Conservation (phyloP, 768 basidiomycete genomes). For the Suillus weaverae region DNA sequence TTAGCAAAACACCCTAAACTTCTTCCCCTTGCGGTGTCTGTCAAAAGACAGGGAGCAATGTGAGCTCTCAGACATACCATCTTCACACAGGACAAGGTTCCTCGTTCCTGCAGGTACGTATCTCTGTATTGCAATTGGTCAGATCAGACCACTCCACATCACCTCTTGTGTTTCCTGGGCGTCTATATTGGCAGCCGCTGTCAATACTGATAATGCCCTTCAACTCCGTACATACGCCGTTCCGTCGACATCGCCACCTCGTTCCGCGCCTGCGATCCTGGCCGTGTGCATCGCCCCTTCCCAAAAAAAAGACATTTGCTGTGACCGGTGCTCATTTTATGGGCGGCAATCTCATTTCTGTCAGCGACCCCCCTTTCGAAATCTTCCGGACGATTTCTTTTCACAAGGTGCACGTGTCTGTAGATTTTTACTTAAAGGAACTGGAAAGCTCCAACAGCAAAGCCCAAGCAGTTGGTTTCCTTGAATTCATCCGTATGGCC, state of each 20-base stretch:
- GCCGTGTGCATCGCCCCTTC: not conserved
- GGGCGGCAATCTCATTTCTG: conserved; percentile 2
- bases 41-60: too few species aligned
- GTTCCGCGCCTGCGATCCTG: not conserved
- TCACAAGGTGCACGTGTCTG: not conserved
- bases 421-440: not conserved
- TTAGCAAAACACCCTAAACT: not conserved
- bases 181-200: not conserved
- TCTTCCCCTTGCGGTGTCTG: not conserved
- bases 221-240: not conserved
- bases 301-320: not conserved
- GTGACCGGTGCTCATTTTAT: not conserved
- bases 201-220: not conserved
- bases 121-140: not conserved
- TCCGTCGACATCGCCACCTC: conserved; percentile 2
- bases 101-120: not conserved
- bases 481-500: not conserved
- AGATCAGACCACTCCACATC: not conserved
- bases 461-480: not conserved
- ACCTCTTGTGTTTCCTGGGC: not conserved
- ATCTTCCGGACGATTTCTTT: not conserved
- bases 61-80: not conserved
- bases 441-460: not conserved
- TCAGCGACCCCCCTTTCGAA: not conserved
- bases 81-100: not conserved